Percentiles rank a stretch among this genome's conserved stretches.
Conservation (phyloP, 305 asterid species). For the Fraxinus velutina region DNA sequence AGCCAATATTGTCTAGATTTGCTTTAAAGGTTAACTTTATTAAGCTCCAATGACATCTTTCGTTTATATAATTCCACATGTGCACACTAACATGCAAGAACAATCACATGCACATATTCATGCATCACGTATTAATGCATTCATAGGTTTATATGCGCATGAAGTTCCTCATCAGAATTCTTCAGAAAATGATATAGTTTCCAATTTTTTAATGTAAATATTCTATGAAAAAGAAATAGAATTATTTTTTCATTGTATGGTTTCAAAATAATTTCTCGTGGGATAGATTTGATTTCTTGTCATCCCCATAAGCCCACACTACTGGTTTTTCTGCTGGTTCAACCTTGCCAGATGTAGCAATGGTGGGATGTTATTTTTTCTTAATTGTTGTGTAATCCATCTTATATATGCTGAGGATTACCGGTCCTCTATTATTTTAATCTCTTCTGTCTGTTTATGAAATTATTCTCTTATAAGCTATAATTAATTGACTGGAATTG, state of each 20-base stretch:
- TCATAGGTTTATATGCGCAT: background rate
- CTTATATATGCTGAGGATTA: background rate
- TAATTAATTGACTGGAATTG: background rate
- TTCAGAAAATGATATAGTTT: background rate
- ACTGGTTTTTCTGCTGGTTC: background rate
- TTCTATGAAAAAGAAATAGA: background rate
- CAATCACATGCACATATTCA: background rate
- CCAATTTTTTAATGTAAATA: background rate
- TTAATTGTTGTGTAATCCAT: background rate
- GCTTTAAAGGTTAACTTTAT: background rate
- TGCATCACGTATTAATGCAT: background rate
- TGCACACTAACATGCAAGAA: background rate
- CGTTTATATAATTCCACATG: background rate
- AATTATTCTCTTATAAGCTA: background rate
- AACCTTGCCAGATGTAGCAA: background rate
- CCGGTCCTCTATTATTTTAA: background rate
- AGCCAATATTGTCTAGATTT: background rate
- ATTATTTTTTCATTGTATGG: background rate
- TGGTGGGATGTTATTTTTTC: background rate
- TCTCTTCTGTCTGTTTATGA: background rate
- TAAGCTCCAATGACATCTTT: background rate
- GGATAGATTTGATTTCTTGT: background rate
- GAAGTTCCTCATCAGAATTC: background rate
- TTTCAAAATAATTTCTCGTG: background rate
- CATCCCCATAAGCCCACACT: background rate